Evolutionary conservation across 2,329 filamentous ascomycete genomes (phyloP), one percentile per base, ranked within the genome.

Genomic region (Phaeosphaeriaceae sp.): DNA sequence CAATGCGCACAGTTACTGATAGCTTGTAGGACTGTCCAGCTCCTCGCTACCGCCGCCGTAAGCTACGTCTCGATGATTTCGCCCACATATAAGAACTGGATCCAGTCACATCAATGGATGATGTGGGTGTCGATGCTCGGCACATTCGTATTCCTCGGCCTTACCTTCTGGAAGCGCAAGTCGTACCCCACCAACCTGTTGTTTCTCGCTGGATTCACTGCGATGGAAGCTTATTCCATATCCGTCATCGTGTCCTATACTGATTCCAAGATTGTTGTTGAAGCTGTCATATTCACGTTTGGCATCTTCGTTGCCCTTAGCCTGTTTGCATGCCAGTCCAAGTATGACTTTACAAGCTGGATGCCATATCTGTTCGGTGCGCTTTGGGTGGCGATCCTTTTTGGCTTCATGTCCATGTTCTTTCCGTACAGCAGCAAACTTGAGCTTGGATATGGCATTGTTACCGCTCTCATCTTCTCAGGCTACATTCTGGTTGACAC

Each of bases 331-430:
- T 96, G 92, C 83, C 94, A 99, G 80, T 90, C 89, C 58, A 96
- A 95, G 74, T 99, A 99, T 72, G 94, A 99, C 79, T 99, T 99
- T 73, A 97, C 93, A 1, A 88, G 85, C 58, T 99, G 94, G 93
- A 90, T 93, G 80, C 93, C 94, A 15, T 97, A 97, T 72, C 84
- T 97, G 3, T 95, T 95, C 67, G 92, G 92, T 50, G 87, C 82
- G 0, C 83, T 99, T 15, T 97, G 94, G 94, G 87, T 89, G 6
- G 77, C 97, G 50, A 82, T 99, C 56, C 80, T 99, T 33, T 97
- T 97, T 70, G 90, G 94, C 42, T 94, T 99, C 80, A 92, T 97
- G 83, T 82, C 87, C 58, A 83, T 85, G 60, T 97, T 97, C 81
- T 87, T 99, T 77, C 92, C 91, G 3, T 84, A 88, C 74, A 89